Percentiles rank a stretch among this genome's conserved stretches.
These are phyloP conservation scores for Stemphylium lycopersici DNA, from an alignment of 2,329 filamentous ascomycete species.

Conservation along the genomic window DNA sequence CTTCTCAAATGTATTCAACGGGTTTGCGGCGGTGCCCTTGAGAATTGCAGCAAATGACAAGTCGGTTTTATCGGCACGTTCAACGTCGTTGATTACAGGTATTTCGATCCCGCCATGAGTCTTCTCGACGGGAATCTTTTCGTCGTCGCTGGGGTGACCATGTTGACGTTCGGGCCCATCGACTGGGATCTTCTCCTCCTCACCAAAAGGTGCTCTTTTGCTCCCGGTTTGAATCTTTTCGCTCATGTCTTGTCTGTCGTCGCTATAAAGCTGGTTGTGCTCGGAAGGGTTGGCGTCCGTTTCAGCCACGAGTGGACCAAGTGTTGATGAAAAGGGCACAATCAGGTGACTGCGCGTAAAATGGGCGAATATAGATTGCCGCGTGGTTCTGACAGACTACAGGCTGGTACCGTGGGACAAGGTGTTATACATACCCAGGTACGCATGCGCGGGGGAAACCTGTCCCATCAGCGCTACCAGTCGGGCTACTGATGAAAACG, in stretches of 20 bases:
- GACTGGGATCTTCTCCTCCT: conserved; percentile 1
- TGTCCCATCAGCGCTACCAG: conserved; percentile 6
- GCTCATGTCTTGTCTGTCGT: not conserved
- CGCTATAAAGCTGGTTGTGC: not conserved
- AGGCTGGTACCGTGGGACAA: conserved; percentile 10
- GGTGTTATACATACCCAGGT: conserved; percentile 14
- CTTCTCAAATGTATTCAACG: conserved; percentile 37
- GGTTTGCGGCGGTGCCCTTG: conserved; percentile 34
- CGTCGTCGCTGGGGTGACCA: not conserved
- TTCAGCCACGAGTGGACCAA: not conserved
- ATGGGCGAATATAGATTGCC: conserved; percentile 4
- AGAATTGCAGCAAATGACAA: conserved; percentile 35
- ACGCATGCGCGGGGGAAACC: conserved; percentile 5
- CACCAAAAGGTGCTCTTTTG: not conserved
- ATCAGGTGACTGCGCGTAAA: conserved; percentile 14
- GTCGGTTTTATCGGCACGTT: conserved; percentile 28
- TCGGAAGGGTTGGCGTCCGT: conserved; percentile 12
- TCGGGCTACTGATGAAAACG: conserved; percentile 15
- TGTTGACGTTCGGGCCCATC: not conserved
- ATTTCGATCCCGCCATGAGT: conserved; percentile 22
- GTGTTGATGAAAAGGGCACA: not conserved
- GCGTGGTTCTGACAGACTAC: conserved; percentile 1
- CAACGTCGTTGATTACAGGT: conserved; percentile 37
- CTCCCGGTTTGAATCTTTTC: too few species aligned
- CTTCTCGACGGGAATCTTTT: conserved; percentile 8